phyloP scores from a whole-genome alignment of 148 eudicot species.

The Nyssa sinensis region DNA sequence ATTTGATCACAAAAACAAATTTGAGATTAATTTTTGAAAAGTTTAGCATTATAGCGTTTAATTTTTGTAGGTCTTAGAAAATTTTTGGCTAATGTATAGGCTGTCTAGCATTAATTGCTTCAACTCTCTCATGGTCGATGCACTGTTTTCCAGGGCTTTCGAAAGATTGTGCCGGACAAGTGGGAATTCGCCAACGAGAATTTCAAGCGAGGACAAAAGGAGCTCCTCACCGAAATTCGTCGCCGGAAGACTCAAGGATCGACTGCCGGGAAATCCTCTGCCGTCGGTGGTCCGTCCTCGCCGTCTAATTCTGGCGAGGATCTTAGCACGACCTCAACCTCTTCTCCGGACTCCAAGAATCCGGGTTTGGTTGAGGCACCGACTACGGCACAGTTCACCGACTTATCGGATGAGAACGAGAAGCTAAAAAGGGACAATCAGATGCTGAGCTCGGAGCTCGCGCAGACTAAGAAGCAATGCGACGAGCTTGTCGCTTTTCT shows the following conservation, averaged over 20 bases:
- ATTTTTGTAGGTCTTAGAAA: too few relatives aligned
- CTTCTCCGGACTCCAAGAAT: slow-evolving; percentile 60
- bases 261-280: slow-evolving; percentile 19
- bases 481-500: slow-evolving; percentile 55
- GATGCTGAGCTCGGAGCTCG: slow-evolving; percentile 62
- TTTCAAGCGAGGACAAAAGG: slow-evolving; percentile 61
- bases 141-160: slow-evolving; percentile 65
- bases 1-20: too few relatives aligned
- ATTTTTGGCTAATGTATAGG: too few relatives aligned
- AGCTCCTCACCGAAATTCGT: slow-evolving; percentile 61
- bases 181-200: slow-evolving; percentile 94
- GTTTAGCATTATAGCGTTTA: too few relatives aligned
- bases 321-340: slow-evolving; percentile 64
- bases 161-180: slow-evolving; percentile 82
- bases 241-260: slow-evolving; percentile 51
- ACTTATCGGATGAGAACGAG: slow-evolving; percentile 65
- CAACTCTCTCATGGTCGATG: too few relatives aligned
- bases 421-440: slow-evolving; percentile 63
- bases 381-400: slow-evolving; percentile 36
- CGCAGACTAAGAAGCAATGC: slow-evolving; percentile 63
- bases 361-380: slow-evolving; percentile 23
- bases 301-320: slow-evolving; percentile 61
- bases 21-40: too few relatives aligned
- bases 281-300: slow-evolving; percentile 15
- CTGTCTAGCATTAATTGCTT: background rate